These are phyloP conservation scores for Leccinellum albellum DNA, from an alignment of 768 basidiomycete species.

Conservation along the genomic window DNA sequence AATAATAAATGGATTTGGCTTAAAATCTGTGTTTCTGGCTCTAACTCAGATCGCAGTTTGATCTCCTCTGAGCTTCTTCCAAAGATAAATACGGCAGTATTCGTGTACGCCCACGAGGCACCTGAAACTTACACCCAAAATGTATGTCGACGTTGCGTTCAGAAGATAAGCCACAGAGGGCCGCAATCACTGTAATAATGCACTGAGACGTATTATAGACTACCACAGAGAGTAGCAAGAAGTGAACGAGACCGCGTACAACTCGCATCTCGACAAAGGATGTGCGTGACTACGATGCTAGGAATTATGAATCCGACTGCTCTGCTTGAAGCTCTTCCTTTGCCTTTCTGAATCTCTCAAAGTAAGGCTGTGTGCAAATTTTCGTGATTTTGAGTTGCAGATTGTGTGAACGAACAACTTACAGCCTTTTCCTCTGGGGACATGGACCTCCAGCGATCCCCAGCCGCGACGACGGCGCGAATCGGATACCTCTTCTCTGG, in stretches of 20 bases:
- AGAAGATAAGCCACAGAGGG: too few relatives aligned
- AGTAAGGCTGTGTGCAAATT: conserved; percentile 15
- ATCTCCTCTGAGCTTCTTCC: too few relatives aligned
- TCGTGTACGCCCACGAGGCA: too few relatives aligned
- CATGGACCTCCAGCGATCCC: conserved; percentile 30
- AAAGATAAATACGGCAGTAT: too few relatives aligned
- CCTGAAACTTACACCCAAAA: too few relatives aligned
- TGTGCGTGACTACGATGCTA: neutral
- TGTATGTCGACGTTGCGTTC: neutral
- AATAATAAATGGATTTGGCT: too few relatives aligned
- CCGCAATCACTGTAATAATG: conserved; percentile 13
- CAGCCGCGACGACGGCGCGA: conserved; percentile 17
- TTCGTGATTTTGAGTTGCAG: neutral
- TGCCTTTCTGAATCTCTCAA: conserved; percentile 13
- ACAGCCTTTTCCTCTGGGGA: conserved; percentile 32
- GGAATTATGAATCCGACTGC: conserved; percentile 4
- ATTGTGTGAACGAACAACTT: neutral
- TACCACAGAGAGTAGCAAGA: neutral
- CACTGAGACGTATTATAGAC: conserved; percentile 4
- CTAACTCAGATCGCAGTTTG: neutral
- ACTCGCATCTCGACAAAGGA: neutral
- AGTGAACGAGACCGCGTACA: conserved; percentile 5
- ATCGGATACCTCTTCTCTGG: neutral
- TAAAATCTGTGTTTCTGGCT: too few relatives aligned
- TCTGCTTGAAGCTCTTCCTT: conserved; percentile 12